These are phyloP conservation scores for Podaxis mareebaensis DNA, from an alignment of 768 basidiomycete species.

Conservation along the genomic window DNA sequence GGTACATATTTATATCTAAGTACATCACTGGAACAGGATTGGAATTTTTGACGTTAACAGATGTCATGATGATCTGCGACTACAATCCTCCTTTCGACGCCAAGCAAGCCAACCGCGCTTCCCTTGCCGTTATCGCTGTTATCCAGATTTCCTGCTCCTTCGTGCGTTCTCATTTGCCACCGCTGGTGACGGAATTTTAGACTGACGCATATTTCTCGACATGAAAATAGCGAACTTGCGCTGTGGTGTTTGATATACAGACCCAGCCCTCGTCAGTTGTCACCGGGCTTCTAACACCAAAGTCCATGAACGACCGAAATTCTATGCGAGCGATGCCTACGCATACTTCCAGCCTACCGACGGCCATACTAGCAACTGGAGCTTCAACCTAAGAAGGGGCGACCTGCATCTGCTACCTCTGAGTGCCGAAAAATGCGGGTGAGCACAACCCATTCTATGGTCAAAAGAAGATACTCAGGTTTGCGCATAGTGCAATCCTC, in stretches of 20 bases:
- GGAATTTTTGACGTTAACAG: no score
- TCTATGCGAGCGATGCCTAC: slow-evolving; percentile 35
- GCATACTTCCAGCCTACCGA: slow-evolving; percentile 95
- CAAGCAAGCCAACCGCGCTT: no score
- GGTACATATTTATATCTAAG: no score
- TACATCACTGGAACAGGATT: slow-evolving; percentile 20
- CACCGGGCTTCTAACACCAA: neutral
- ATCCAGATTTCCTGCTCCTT: no score
- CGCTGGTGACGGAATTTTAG: no score
- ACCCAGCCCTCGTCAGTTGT: slow-evolving; percentile 51
- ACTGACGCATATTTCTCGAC: no score
- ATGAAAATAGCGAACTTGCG: no score
- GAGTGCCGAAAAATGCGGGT: slow-evolving; percentile 61
- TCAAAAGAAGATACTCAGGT: slow-evolving; percentile 57
- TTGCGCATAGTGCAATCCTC: slow-evolving; percentile 77
- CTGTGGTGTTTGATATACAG: slow-evolving; percentile 14
- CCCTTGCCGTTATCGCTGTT: no score
- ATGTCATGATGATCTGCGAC: no score
- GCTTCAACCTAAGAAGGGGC: slow-evolving; percentile 79
- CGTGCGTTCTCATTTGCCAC: no score
- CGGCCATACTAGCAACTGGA: slow-evolving; percentile 84
- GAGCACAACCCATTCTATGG: slow-evolving; percentile 22
- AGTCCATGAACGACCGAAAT: neutral
- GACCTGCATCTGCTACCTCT: slow-evolving; percentile 78
- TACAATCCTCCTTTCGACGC: no score